Conservation (phyloP, 2,329 filamentous ascomycete genomes). For the Thelonectria olida region DNA sequence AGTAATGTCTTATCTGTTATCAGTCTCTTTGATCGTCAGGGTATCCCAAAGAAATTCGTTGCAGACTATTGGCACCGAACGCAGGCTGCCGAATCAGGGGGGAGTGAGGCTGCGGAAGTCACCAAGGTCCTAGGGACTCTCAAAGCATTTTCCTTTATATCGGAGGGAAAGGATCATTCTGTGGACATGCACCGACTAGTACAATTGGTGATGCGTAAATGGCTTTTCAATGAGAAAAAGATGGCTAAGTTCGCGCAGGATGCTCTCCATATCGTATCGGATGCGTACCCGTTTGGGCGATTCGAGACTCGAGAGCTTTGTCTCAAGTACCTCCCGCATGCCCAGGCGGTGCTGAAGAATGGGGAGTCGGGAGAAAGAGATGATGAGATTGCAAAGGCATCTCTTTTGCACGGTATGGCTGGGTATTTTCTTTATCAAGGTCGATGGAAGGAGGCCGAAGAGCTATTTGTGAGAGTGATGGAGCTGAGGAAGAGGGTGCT, state of each 20-base stretch:
- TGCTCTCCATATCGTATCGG: slow-evolving; percentile 33
- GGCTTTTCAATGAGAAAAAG: slow-evolving; percentile 30
- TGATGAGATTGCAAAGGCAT: slow-evolving; percentile 18
- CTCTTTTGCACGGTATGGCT: slow-evolving; percentile 17
- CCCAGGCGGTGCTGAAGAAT: slow-evolving; percentile 25
- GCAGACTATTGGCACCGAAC: slow-evolving; percentile 18
- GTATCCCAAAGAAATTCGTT: slow-evolving; percentile 37
- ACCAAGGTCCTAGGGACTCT: slow-evolving; percentile 36
- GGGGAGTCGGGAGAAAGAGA: slow-evolving; percentile 18
- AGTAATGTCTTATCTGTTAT: slow-evolving; percentile 43
- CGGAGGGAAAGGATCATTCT: slow-evolving; percentile 15
- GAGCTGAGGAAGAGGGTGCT: too few species aligned
- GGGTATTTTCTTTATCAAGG: background rate
- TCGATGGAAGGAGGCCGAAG: background rate
- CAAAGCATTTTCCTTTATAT: slow-evolving; percentile 44
- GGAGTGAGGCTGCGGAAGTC: too few species aligned
- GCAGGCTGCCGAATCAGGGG: background rate
- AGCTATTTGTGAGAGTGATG: too few species aligned
- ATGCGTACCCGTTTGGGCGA: slow-evolving; percentile 28
- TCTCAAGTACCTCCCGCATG: slow-evolving; percentile 38
- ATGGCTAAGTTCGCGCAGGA: slow-evolving; percentile 22
- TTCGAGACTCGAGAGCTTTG: slow-evolving; percentile 31
- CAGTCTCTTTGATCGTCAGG: slow-evolving; percentile 40
- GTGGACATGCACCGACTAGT: slow-evolving; percentile 47
- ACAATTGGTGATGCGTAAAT: slow-evolving; percentile 44